These are phyloP conservation scores for Trametes maxima DNA, from an alignment of 768 basidiomycete genomes.

Conservation along the genomic window DNA sequence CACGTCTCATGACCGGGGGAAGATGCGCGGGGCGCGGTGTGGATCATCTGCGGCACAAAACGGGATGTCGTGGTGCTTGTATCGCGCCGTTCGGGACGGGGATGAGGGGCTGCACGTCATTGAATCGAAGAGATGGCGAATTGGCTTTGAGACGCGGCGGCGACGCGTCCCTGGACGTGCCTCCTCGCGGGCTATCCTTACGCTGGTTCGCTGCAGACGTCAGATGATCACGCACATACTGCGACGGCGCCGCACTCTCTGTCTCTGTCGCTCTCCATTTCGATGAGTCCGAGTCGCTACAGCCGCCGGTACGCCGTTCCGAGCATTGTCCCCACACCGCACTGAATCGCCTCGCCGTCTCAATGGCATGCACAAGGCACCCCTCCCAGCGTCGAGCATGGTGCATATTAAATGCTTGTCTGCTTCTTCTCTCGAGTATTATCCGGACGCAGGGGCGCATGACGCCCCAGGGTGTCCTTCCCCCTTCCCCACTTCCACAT, in stretches of 20 bases:
- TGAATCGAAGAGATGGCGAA: not conserved
- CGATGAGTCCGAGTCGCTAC: too few species aligned
- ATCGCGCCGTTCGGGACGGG: not conserved
- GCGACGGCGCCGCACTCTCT: not conserved
- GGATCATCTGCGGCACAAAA: not conserved
- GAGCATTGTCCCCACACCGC: not conserved
- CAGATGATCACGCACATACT: not conserved
- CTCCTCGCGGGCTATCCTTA: not conserved
- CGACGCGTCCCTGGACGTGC: not conserved
- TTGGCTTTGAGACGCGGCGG: not conserved
- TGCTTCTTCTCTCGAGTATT: conserved; percentile 1
- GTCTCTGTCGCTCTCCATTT: not conserved
- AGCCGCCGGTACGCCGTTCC: not conserved
- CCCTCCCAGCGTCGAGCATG: not conserved
- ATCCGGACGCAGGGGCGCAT: conserved; percentile 6
- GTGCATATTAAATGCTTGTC: not conserved
- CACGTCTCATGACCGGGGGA: conserved; percentile 4
- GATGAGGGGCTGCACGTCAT: not conserved
- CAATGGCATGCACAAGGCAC: not conserved
- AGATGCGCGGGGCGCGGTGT: not conserved
- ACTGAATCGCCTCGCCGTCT: not conserved
- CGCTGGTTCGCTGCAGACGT: not conserved
- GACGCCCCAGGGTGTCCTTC: not conserved
- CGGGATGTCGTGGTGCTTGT: not conserved
- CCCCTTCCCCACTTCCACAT: not conserved